phyloP scores from a whole-genome alignment of 306 rosid genomes.

The Benincasa hispida region DNA sequence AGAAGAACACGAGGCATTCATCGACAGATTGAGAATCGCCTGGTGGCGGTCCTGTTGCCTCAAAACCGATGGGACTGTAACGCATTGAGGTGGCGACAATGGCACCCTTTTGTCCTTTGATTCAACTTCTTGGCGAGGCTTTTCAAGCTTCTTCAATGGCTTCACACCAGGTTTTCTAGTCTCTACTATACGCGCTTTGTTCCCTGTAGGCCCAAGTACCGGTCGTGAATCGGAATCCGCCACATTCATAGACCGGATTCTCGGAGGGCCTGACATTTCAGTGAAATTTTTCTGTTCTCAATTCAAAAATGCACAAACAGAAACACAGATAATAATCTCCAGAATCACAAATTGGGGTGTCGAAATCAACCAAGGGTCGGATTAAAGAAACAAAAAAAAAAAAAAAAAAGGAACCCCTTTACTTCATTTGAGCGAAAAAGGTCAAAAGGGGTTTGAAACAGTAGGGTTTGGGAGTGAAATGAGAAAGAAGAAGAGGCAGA shows the following conservation, averaged over 20 bases:
- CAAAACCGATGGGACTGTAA: conserved; percentile 15
- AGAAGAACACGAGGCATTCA: conserved; percentile 68
- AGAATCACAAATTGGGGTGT: neutral
- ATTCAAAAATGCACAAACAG: neutral
- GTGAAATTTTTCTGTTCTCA: neutral
- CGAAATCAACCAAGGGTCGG: neutral
- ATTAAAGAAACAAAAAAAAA: neutral
- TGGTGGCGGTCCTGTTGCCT: conserved; percentile 33
- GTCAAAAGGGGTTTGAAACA: neutral
- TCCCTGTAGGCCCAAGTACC: conserved; percentile 56
- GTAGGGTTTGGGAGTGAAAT: conserved; percentile 12
- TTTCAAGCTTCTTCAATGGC: conserved; percentile 35
- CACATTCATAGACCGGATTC: conserved; percentile 60
- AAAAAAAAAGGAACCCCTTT: neutral
- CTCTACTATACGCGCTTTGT: conserved; percentile 34
- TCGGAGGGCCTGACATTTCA: conserved; percentile 74
- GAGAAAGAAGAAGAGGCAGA: conserved; percentile 8
- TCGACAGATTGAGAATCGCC: conserved; percentile 30
- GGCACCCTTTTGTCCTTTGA: conserved; percentile 35
- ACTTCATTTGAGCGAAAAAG: neutral
- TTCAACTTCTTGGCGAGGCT: conserved; percentile 22
- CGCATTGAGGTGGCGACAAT: conserved; percentile 23
- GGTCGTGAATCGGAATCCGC: conserved; percentile 44
- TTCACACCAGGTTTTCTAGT: conserved; percentile 26
- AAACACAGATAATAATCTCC: neutral